A percentile compares a stretch with the other conserved stretches of the same genome.
Conservation (phyloP, 129 eudicot species). For the Calendula officinalis region DNA sequence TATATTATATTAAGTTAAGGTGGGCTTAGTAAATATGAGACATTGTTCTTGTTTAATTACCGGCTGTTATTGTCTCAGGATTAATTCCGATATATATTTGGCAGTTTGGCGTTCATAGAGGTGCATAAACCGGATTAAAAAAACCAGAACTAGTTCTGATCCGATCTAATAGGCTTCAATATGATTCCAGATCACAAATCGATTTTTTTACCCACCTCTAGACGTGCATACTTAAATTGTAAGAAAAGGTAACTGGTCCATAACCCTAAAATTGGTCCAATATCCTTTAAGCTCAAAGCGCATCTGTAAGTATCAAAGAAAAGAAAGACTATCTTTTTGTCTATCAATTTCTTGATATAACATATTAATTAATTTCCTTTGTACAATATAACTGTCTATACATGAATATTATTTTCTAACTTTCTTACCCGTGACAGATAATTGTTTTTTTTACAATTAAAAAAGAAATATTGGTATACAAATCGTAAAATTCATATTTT, state of each 20-base stretch:
- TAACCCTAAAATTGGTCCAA: background rate
- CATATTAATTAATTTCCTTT: background rate
- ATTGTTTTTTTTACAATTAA: too few species aligned
- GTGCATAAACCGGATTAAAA: too few species aligned
- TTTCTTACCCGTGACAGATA: too few species aligned
- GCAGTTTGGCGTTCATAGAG: too few species aligned
- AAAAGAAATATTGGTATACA: background rate
- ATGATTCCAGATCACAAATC: background rate
- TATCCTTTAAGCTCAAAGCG: background rate
- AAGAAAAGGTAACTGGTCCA: slow-evolving; percentile 1
- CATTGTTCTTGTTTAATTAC: too few species aligned
- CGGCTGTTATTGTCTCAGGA: too few species aligned
- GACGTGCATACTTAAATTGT: background rate
- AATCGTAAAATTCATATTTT: too few species aligned
- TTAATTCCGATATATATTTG: too few species aligned
- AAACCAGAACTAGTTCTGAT: too few species aligned
- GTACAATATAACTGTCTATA: background rate
- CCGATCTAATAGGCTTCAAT: too few species aligned
- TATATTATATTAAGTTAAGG: background rate
- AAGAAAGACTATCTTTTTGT: background rate
- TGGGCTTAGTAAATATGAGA: background rate
- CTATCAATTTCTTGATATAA: too few species aligned
- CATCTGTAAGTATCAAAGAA: background rate
- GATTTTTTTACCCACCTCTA: background rate
- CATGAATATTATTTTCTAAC: too few species aligned